Conservation (phyloP, 2,329 filamentous ascomycete genomes). For the Aspergillus alliaceus region DNA sequence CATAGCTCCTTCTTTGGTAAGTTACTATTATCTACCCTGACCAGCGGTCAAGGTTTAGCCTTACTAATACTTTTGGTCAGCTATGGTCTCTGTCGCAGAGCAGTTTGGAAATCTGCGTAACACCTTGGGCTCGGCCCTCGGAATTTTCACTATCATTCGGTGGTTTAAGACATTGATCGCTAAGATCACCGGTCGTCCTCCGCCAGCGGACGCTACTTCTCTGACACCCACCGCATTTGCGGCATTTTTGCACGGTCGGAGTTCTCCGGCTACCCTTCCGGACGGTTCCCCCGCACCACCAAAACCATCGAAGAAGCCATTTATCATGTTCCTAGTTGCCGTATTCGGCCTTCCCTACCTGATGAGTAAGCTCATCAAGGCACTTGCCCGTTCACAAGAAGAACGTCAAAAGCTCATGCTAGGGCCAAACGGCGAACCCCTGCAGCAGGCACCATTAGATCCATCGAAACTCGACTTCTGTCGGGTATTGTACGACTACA, state of each 20-base stretch:
- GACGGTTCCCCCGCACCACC: constrained; percentile 67
- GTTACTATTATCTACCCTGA: constrained; percentile 29
- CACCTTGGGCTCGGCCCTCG: constrained; percentile 87
- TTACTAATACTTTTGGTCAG: constrained; percentile 46
- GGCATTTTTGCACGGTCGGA: constrained; percentile 72
- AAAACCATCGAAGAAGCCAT: constrained; percentile 87
- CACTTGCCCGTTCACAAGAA: constrained; percentile 79
- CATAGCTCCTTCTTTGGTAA: constrained; percentile 97
- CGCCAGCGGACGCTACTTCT: constrained; percentile 80
- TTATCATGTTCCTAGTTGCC: constrained; percentile 91
- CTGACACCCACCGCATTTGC: constrained; percentile 91
- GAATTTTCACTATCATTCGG: constrained; percentile 92
- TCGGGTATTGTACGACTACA: constrained; percentile 90
- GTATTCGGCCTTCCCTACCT: constrained; percentile 95
- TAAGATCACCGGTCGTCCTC: constrained; percentile 87
- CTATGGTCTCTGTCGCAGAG: constrained; percentile 97
- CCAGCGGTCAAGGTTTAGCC: neutral
- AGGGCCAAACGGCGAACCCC: constrained; percentile 49
- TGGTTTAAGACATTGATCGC: constrained; percentile 92
- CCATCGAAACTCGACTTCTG: constrained; percentile 95
- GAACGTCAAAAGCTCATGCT: constrained; percentile 59
- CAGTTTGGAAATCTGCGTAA: constrained; percentile 93
- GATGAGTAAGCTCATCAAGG: constrained; percentile 92
- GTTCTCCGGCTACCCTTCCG: constrained; percentile 50
- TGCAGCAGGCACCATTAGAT: constrained; percentile 61